Conservation (phyloP, 805 yeast species). For the Metschnikowia vanudenii region DNA sequence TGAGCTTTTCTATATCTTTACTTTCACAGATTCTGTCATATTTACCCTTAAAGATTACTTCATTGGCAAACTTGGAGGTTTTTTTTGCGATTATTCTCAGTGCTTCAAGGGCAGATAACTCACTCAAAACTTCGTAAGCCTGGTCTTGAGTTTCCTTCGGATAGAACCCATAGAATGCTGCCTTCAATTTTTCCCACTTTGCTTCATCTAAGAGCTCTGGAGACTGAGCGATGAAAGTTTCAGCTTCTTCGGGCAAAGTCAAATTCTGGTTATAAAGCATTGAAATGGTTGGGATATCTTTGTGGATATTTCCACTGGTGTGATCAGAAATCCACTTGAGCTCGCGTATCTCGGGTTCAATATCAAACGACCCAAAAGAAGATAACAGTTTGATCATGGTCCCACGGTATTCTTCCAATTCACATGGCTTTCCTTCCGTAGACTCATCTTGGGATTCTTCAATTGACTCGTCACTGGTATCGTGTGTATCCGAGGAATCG, state of each 20-base stretch:
- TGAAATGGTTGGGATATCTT: constrained; percentile 2
- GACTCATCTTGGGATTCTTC: too few relatives aligned
- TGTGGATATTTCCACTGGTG: constrained; percentile 1
- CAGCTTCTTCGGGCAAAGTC: constrained; percentile 1
- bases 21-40: not conserved
- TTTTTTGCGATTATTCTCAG: constrained; percentile 1
- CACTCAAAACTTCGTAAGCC: not conserved
- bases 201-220: not conserved
- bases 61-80: not conserved
- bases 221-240: not conserved
- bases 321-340: constrained; percentile 2
- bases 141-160: not conserved
- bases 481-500: not conserved
- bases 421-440: not conserved
- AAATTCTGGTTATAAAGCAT: constrained; percentile 3
- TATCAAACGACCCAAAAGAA: not conserved
- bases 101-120: not conserved
- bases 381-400: not conserved
- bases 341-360: not conserved
- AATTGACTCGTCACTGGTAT: not conserved
- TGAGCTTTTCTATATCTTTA: not conserved
- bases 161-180: not conserved
- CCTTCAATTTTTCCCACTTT: not conserved
- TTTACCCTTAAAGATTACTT: not conserved
- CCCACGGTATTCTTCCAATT: not conserved